phyloP scores from a whole-genome alignment of 2,329 filamentous ascomycete species.

The Sporothrix pseudoabietina region DNA sequence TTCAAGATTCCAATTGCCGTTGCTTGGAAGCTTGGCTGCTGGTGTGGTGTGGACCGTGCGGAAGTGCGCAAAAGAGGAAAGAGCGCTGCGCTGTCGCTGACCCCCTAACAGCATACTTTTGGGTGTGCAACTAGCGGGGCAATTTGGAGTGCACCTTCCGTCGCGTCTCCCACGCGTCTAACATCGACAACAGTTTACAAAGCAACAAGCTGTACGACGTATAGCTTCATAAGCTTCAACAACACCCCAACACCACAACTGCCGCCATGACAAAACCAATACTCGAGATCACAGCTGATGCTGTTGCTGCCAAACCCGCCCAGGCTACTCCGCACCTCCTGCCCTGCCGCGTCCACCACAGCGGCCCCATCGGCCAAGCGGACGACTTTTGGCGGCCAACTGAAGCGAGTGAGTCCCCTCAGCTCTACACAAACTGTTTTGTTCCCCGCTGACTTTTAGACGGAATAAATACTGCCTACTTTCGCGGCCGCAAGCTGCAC shows the following conservation, averaged over 20 bases:
- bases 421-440: background rate
- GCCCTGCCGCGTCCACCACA: conserved; percentile 78
- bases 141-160: background rate
- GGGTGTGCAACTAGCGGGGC: conserved; percentile 16
- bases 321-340: conserved; percentile 69
- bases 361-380: conserved; percentile 67
- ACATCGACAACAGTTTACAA: background rate
- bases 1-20: background rate
- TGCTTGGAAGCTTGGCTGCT: background rate
- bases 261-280: conserved; percentile 48
- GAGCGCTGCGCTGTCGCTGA: background rate
- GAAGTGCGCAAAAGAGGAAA: background rate
- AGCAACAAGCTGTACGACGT: background rate
- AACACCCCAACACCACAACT: background rate
- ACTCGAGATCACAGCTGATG: conserved; percentile 44
- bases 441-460: background rate
- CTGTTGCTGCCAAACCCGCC: conserved; percentile 31
- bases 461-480: conserved; percentile 59
- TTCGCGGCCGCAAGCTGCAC: conserved; percentile 77
- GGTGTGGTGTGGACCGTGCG: background rate
- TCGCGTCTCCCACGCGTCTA: conserved; percentile 17
- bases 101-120: background rate
- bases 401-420: conserved; percentile 13
- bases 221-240: background rate
- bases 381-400: conserved; percentile 71